Evolutionary conservation across 768 basidiomycete genomes (phyloP).

Genomic region (Daedalea quercina): DNA sequence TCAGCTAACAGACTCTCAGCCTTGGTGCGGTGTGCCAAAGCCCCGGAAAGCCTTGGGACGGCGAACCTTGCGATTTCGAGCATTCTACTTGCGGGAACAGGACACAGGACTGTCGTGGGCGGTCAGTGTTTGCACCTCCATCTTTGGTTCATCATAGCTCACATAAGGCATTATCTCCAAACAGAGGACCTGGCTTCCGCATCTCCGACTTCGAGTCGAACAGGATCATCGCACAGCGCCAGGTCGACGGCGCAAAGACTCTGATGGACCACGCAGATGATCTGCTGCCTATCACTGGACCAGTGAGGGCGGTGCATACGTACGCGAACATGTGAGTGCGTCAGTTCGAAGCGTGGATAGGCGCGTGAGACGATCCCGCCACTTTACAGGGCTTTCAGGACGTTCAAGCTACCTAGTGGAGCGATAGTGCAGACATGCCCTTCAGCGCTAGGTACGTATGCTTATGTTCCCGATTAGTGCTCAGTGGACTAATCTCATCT

Average conservation of each 20-base stretch:
- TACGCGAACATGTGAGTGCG: slow-evolving; percentile 59
- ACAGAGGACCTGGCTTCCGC: slow-evolving; percentile 69
- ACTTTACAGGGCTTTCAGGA: slow-evolving; percentile 49
- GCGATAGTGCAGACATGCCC: slow-evolving; percentile 66
- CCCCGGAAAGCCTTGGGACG: slow-evolving; percentile 62
- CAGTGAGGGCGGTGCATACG: slow-evolving; percentile 64
- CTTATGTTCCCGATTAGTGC: no score
- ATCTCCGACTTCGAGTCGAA: slow-evolving; percentile 75
- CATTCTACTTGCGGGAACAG: slow-evolving; percentile 72
- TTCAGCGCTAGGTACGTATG: slow-evolving; percentile 59
- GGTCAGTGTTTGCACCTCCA: slow-evolving; percentile 32
- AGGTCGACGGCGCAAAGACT: slow-evolving; percentile 61
- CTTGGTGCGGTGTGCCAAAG: slow-evolving; percentile 73
- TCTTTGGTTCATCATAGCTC: neutral
- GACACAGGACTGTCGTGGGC: slow-evolving; percentile 62
- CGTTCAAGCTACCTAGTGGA: slow-evolving; percentile 61
- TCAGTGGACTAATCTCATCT: neutral
- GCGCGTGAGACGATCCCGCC: neutral
- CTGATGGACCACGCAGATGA: slow-evolving; percentile 41
- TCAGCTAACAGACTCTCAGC: slow-evolving; percentile 25
- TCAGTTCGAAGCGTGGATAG: neutral
- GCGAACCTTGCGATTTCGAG: slow-evolving; percentile 60
- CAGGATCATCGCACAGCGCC: slow-evolving; percentile 59
- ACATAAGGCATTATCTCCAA: neutral
- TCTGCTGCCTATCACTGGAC: slow-evolving; percentile 45